Evolutionary conservation across 2,329 filamentous ascomycete genomes (phyloP).

Genomic region (Fusarium circinatum): DNA sequence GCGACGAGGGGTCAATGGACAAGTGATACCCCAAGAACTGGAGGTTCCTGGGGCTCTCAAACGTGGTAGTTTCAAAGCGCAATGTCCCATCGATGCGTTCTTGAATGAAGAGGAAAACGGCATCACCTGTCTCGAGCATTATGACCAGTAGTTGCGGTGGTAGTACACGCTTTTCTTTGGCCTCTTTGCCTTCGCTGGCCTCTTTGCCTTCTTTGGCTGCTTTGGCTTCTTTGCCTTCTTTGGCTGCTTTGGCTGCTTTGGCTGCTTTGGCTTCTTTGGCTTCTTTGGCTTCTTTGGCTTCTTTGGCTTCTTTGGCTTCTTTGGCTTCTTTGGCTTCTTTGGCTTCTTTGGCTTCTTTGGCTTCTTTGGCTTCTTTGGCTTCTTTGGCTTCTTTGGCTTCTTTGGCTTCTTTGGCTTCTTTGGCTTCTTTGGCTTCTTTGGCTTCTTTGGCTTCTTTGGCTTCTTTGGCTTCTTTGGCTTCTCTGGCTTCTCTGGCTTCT

Average conservation of each 20-base stretch:
- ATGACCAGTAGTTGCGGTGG: constrained; percentile 87
- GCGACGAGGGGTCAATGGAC: constrained; percentile 80
- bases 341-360: not conserved
- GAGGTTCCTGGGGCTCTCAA: constrained; percentile 67
- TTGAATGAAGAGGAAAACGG: constrained; percentile 80
- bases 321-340: not conserved
- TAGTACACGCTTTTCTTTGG: constrained; percentile 46
- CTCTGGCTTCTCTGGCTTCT: not conserved
- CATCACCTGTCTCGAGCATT: constrained; percentile 76
- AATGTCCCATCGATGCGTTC: constrained; percentile 55
- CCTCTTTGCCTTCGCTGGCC: not conserved
- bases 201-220: not conserved
- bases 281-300: not conserved
- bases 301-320: not conserved
- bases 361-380: not conserved
- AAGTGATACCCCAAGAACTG: constrained; percentile 72
- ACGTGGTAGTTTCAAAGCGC: constrained; percentile 69
- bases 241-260: no score
- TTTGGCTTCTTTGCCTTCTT: not conserved
- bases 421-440: not conserved
- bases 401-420: not conserved
- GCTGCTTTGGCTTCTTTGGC: not conserved
- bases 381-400: not conserved
- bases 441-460: not conserved
- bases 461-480: not conserved